These are phyloP conservation scores for Tarenaya hassleriana DNA, from an alignment of 345 rosid genomes.

Conservation along the genomic window DNA sequence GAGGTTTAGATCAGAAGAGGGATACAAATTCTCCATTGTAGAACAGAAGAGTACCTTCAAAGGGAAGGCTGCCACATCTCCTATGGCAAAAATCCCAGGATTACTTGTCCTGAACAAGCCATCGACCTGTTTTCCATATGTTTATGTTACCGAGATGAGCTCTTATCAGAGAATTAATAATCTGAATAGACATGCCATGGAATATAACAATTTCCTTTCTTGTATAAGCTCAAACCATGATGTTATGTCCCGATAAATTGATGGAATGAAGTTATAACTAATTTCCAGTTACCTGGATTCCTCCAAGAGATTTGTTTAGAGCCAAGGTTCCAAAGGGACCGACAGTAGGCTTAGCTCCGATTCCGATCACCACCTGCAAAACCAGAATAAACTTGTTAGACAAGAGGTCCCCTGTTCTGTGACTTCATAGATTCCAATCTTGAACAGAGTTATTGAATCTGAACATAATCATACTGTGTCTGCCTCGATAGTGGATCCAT, in stretches of 20 bases:
- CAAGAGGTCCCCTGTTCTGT: not conserved
- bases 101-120: constrained; percentile 66
- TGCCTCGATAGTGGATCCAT: constrained; percentile 79
- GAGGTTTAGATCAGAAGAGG: constrained; percentile 12
- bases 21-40: constrained; percentile 14
- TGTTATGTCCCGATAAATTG: too few species aligned
- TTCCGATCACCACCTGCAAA: constrained; percentile 70
- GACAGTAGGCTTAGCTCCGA: constrained; percentile 87
- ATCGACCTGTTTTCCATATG: constrained; percentile 56
- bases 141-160: constrained; percentile 25
- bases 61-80: constrained; percentile 97
- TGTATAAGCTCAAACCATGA: too few species aligned
- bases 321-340: constrained; percentile 67
- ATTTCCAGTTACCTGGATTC: constrained; percentile 90
- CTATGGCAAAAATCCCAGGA: constrained; percentile 94
- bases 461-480: constrained; percentile 46
- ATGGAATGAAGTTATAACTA: too few species aligned
- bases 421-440: constrained; percentile 13
- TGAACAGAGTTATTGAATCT: constrained; percentile 10
- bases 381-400: constrained; percentile 4
- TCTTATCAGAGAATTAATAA: constrained; percentile 13
- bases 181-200: not conserved
- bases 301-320: constrained; percentile 60
- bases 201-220: constrained; percentile 4
- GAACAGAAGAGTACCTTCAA: constrained; percentile 51